Evolutionary conservation across 805 yeast species (phyloP), one percentile per base, ranked within the genome.

Genomic region (Candida sphagnicola): DNA sequence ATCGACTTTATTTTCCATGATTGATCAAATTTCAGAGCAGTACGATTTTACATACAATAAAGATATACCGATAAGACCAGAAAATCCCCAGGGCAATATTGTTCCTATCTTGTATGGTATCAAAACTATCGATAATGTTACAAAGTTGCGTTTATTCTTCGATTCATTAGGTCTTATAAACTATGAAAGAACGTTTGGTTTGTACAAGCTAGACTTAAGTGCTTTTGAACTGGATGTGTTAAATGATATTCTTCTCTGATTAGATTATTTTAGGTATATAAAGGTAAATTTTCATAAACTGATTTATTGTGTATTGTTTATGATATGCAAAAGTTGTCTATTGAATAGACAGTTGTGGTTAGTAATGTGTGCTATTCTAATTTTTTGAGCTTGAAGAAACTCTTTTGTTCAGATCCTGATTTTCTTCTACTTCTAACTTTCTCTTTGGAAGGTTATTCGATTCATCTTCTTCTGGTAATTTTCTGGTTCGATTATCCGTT

Each of bases 141-240:
- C 67, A 1, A 73, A 76, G 23, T 60, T 88, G 46, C 74, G 77
- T 35, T 72, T 72, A 12, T 87, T 84, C 51, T 85, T 85, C 50
- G 80, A 79, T 42, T 77, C 75, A 34, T 59, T 86, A 37, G 77
- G 89, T 41, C 71, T 80, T 36, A 67, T 74, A 35, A 77, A 77
- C 45, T 85, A 78, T 53, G 91, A 83, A 53, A 73, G 80, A 48
- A 72, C 75, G 14, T 87, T 80, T 53, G 73, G 78, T 8, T 60
- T 84, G 25, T 48, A 36, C 29, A 45, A 45, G 13, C 46, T 61
- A 4, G 63, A 66, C 41, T 19, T 38, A 8, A 65, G 59, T 0
- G 59, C 66, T 1, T 79, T 89, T 50, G 69, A 70, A 39, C 56
- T 59, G 4, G 95, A 86, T 58, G 48, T 83, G 1, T 59, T 77